Conservation (phyloP, 1,284 basidiomycete species). For the Gymnopus androsaceus region DNA sequence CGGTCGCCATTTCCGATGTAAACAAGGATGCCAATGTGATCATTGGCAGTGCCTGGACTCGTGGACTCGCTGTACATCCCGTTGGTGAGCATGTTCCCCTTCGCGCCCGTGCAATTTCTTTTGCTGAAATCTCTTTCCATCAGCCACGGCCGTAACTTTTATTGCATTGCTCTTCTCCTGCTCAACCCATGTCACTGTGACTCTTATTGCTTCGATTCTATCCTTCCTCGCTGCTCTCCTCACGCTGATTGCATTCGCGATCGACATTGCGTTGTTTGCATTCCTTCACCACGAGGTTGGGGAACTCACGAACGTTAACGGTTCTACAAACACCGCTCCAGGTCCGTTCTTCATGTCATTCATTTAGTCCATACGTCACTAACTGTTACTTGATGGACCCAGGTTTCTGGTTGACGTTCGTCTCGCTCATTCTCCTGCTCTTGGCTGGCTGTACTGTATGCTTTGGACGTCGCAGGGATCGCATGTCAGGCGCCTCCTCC, state of each 20-base stretch:
- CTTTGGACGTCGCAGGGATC: conserved; percentile 60
- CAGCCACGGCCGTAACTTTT: conserved; percentile 65
- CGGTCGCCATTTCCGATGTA: conserved; percentile 41
- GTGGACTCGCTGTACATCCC: conserved; percentile 71
- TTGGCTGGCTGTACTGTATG: conserved; percentile 69
- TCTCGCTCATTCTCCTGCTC: conserved; percentile 61
- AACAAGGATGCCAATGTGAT: conserved; percentile 36
- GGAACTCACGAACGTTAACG: conserved; percentile 44
- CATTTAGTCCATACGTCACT: conserved; percentile 4
- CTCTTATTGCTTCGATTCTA: conserved; percentile 58
- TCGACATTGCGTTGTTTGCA: conserved; percentile 73
- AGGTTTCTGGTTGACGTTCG: conserved; percentile 79
- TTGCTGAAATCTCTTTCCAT: conserved; percentile 1
- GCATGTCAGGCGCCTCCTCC: conserved; percentile 42
- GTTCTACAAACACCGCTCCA: conserved; percentile 54
- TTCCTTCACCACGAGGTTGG: conserved; percentile 58
- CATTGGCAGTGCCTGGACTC: conserved; percentile 65
- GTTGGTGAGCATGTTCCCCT: conserved; percentile 56
- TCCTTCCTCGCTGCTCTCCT: conserved; percentile 68
- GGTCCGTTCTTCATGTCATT: conserved; percentile 41
- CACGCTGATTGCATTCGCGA: conserved; percentile 68
- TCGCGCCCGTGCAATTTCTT: neutral
- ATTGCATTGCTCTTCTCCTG: conserved; percentile 64
- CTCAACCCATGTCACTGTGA: conserved; percentile 60
- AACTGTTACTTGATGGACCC: conserved; percentile 12